Base-by-base conservation (phyloP, 257 asterid genomes). In the Gentiana dahurica region DNA sequence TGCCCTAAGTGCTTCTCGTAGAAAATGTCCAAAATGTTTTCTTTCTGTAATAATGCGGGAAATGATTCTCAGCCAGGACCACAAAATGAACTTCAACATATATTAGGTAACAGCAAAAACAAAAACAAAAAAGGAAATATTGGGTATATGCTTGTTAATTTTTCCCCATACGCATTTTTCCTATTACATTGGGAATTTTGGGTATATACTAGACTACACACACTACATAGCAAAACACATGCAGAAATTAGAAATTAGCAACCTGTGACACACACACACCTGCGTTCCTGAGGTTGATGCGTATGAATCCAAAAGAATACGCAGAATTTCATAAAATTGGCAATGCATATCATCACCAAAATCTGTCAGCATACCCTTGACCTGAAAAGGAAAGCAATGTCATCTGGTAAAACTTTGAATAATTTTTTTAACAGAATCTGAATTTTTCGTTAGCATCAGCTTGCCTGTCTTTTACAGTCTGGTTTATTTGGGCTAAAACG, bases 311-410 rank as follows among this genome's bases (percentile, higher is more conserved):
- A 92, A 68, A 65, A 92, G 97, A 79, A 79, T 92, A 71, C 95
- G 97, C 66, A 92, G 76, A 74, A 88, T 81, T 78, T 92, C 97
- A 73, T 85, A 79, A 78, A 88, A 92, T 53, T 92, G 99, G 72
- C 97, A 88, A 66, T 89, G 99, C 99, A 88, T 88, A 62, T 86
- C 94, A 69, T 88, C 89, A 62, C 84, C 95, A 66, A 78, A 92
- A 79, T 92, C 99, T 64, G 90, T 74, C 36, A 88, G 76, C 97
- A 88, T 80, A 63, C 87, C 86, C 56, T 80, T 83, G 61, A 92
- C 97, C 99, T 92, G 83, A 55, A 77, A 73, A 75, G 45, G 10
- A 46, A 15, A 46, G 24, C 15, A 51, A 38, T 6, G 33, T 24
- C 24, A 11, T 32, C 36, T 44, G 43, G 33, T 41, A 5, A 4